Percentiles rank a stretch among this genome's conserved stretches.
Conservation (phyloP, 768 basidiomycete species). For the Coprinopsis cinerea region DNA sequence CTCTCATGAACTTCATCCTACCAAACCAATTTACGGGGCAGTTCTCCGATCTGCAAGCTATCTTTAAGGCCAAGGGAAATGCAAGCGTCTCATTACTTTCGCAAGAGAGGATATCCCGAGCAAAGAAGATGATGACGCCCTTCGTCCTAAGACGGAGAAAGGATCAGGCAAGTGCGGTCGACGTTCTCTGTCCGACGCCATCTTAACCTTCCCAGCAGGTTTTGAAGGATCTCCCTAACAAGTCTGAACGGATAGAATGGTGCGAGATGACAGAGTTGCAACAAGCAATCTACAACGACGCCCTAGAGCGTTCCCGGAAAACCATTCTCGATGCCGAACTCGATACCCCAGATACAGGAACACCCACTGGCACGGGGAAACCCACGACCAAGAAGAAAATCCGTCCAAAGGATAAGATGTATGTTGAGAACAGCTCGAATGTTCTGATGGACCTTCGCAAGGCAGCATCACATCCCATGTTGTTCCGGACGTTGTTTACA, state of each 20-base stretch:
- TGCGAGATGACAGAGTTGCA: slow-evolving; percentile 89
- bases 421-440: slow-evolving; percentile 81
- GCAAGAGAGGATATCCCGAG: slow-evolving; percentile 87
- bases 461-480: slow-evolving; percentile 93
- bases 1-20: slow-evolving; percentile 95
- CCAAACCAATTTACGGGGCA: slow-evolving; percentile 81
- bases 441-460: slow-evolving; percentile 98
- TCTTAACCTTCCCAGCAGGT: slow-evolving; percentile 44
- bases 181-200: not conserved
- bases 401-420: slow-evolving; percentile 56
- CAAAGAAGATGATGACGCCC: slow-evolving; percentile 99
- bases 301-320: slow-evolving; percentile 79
- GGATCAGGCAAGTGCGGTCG: slow-evolving; percentile 58
- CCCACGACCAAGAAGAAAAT: slow-evolving; percentile 41
- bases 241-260: slow-evolving; percentile 91
- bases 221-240: slow-evolving; percentile 86
- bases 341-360: slow-evolving; percentile 18
- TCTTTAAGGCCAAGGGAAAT: slow-evolving; percentile 97
- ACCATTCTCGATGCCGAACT: slow-evolving; percentile 52
- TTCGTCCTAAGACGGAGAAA: slow-evolving; percentile 97
- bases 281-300: slow-evolving; percentile 76
- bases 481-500: slow-evolving; percentile 83
- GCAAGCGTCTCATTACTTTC: slow-evolving; percentile 84
- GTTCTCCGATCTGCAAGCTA: slow-evolving; percentile 76
- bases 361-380: slow-evolving; percentile 19